These are phyloP conservation scores for Petunia secreta DNA, from an alignment of 257 asterid genomes.

Conservation along the genomic window DNA sequence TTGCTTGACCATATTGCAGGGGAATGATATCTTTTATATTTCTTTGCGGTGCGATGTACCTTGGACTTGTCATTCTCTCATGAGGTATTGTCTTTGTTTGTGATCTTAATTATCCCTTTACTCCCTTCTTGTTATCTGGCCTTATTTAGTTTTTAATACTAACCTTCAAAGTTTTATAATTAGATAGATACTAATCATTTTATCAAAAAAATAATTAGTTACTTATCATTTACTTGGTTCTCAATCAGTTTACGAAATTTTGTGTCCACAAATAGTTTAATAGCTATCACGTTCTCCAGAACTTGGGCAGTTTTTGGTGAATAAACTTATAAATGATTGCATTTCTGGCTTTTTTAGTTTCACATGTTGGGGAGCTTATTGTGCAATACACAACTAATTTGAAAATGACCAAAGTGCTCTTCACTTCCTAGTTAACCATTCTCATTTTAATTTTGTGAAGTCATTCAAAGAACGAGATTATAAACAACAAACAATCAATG, in stretches of 20 bases:
- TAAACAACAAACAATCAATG: too few species aligned
- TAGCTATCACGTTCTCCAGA: not conserved
- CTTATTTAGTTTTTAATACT: not conserved
- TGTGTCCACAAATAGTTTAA: not conserved
- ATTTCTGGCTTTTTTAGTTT: not conserved
- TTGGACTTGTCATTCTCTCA: conserved; percentile 92
- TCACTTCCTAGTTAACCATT: not conserved
- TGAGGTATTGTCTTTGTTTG: conserved; percentile 49
- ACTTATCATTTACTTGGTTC: not conserved
- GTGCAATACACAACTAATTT: not conserved
- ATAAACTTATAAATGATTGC: not conserved
- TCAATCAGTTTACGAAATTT: not conserved
- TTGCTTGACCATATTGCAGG: conserved; percentile 54
- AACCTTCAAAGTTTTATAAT: not conserved
- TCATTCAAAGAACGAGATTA: too few species aligned
- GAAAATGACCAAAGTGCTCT: not conserved
- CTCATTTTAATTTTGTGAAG: not conserved
- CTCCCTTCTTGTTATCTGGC: not conserved
- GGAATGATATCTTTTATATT: conserved; percentile 84
- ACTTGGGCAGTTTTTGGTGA: not conserved
- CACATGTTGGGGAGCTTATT: not conserved
- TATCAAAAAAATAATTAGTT: not conserved
- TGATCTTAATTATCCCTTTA: not conserved
- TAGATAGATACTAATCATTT: too few species aligned
- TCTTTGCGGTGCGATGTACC: conserved; percentile 80